phyloP scores from a whole-genome alignment of 306 rosid species.

The Rosa persica region DNA sequence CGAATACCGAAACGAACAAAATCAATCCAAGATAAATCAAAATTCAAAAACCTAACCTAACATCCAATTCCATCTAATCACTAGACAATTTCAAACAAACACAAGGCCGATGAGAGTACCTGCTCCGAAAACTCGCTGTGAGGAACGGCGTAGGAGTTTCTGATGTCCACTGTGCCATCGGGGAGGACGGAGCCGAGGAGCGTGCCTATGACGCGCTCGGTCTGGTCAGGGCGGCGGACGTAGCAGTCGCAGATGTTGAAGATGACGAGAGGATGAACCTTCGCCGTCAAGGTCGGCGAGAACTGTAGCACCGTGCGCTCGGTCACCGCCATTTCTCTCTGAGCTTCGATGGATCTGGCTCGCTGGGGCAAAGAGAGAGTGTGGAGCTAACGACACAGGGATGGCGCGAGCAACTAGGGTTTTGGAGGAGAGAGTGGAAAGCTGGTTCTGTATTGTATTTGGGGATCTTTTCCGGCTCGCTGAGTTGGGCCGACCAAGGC shows the following conservation, averaged over 20 bases:
- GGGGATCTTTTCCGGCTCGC: neutral
- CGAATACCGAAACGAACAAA: neutral
- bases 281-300: slow-evolving; percentile 56
- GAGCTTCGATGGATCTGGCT: slow-evolving; percentile 34
- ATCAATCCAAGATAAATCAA: neutral
- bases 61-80: neutral
- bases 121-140: slow-evolving; percentile 80
- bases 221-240: slow-evolving; percentile 87
- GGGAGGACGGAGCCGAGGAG: slow-evolving; percentile 79
- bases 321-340: slow-evolving; percentile 57
- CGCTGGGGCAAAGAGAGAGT: slow-evolving; percentile 11
- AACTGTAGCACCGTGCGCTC: slow-evolving; percentile 73
- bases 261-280: slow-evolving; percentile 79
- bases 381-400: neutral
- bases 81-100: neutral
- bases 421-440: slow-evolving; percentile 4
- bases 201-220: slow-evolving; percentile 91
- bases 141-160: slow-evolving; percentile 94
- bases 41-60: neutral
- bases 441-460: neutral
- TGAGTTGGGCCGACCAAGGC: neutral
- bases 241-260: slow-evolving; percentile 89
- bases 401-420: slow-evolving; percentile 30
- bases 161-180: slow-evolving; percentile 80
- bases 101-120: slow-evolving; percentile 33